Conservation (phyloP, 768 basidiomycete genomes). For the Fomitopsis serialis region DNA sequence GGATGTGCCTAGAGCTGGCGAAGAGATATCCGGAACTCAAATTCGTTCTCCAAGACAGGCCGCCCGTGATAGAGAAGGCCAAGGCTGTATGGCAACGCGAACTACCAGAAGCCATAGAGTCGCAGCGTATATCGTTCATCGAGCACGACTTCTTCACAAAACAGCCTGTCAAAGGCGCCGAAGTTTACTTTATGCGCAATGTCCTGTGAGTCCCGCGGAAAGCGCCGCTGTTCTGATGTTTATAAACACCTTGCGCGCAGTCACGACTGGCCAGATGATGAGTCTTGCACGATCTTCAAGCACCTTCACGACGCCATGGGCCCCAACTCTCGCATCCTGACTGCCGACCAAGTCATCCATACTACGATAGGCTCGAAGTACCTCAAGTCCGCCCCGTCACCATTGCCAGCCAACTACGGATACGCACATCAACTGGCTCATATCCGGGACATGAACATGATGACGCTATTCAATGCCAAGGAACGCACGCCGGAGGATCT, state of each 20-base stretch:
- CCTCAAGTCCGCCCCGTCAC: slow-evolving; percentile 3
- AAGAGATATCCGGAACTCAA: slow-evolving; percentile 11
- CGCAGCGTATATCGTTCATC: slow-evolving; percentile 1
- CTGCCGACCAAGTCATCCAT: slow-evolving; percentile 2
- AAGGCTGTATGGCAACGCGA: slow-evolving; percentile 5
- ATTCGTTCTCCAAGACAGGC: slow-evolving; percentile 17
- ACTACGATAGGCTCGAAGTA: slow-evolving; percentile 1
- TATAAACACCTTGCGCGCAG: background rate
- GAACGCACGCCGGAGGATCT: slow-evolving; percentile 9
- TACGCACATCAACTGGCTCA: background rate
- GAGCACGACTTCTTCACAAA: slow-evolving; percentile 13
- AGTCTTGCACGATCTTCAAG: slow-evolving; percentile 5
- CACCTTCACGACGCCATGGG: slow-evolving; percentile 3
- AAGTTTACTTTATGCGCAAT: slow-evolving; percentile 9
- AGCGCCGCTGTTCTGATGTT: background rate
- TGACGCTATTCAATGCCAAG: slow-evolving; percentile 8
- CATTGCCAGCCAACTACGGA: slow-evolving; percentile 12
- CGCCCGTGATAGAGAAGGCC: slow-evolving; percentile 9
- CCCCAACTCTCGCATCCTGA: slow-evolving; percentile 7
- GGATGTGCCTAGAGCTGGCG: slow-evolving; percentile 10
- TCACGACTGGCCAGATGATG: slow-evolving; percentile 11
- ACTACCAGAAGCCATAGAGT: background rate
- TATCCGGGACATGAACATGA: slow-evolving; percentile 11
- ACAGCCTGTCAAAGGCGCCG: slow-evolving; percentile 10
- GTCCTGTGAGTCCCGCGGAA: slow-evolving; percentile 2